These are phyloP conservation scores for Neurospora sp. DNA, from an alignment of 495 filamentous ascomycete genomes.

Conservation along the genomic window DNA sequence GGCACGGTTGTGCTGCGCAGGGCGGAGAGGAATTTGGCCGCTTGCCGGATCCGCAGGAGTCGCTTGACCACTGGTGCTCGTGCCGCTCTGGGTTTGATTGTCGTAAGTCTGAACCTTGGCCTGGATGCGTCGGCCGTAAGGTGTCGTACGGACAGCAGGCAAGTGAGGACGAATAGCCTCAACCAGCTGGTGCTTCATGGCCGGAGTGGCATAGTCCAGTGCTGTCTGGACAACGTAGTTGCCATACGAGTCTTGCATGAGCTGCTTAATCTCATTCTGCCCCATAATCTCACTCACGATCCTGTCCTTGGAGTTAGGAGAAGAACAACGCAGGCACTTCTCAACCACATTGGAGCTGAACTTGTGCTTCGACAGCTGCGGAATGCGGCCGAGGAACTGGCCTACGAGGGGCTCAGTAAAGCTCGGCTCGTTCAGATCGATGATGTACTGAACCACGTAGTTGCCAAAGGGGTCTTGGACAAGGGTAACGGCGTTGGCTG, in stretches of 20 bases:
- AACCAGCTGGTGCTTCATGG: constrained; percentile 60
- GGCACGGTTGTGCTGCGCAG: constrained; percentile 17
- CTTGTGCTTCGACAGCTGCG: constrained; percentile 82
- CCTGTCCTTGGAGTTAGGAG: constrained; percentile 55
- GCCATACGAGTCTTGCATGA: constrained; percentile 82
- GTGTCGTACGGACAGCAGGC: constrained; percentile 71
- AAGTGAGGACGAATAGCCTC: constrained; percentile 77
- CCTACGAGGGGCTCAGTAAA: constrained; percentile 80
- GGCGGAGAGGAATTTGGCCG: constrained; percentile 30
- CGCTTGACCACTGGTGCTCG: constrained; percentile 18
- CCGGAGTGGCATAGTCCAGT: constrained; percentile 67
- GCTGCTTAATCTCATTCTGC: constrained; percentile 66
- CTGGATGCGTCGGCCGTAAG: constrained; percentile 85
- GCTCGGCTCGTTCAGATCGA: constrained; percentile 71
- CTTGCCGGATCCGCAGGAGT: constrained; percentile 30
- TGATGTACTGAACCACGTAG: constrained; percentile 96
- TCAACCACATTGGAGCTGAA: constrained; percentile 99
- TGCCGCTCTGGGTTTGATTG: constrained; percentile 22
- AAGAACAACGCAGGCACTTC: constrained; percentile 83
- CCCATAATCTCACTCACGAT: constrained; percentile 76
- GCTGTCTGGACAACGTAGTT: constrained; percentile 99
- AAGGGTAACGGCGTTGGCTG: constrained; percentile 64
- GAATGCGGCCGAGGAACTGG: constrained; percentile 64
- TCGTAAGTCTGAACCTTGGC: constrained; percentile 60
- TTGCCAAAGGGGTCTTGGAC: constrained; percentile 97